Conservation (phyloP, 2,329 filamentous ascomycete species). For the Venturia asperata region DNA sequence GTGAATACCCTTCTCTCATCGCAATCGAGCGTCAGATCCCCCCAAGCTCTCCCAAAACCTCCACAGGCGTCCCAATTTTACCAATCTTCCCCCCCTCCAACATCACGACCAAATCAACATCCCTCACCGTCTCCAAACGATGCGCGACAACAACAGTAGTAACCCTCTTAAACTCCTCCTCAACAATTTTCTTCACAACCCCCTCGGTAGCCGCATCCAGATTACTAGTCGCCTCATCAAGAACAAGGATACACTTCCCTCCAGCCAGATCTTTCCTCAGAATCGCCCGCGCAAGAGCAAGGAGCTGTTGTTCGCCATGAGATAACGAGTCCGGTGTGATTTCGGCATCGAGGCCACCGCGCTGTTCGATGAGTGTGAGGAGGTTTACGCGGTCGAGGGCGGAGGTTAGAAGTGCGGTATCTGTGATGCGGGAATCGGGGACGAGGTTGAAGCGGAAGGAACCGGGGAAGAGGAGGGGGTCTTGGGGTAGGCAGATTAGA, state of each 20-base stretch:
- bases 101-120: conserved; percentile 23
- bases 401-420: not conserved
- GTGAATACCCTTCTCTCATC: too few relatives aligned
- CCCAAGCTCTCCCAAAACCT: not conserved
- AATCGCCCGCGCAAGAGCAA: conserved; percentile 15
- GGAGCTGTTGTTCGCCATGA: conserved; percentile 17
- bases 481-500: conserved; percentile 30
- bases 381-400: not conserved
- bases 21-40: too few relatives aligned
- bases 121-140: conserved; percentile 49
- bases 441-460: conserved; percentile 15
- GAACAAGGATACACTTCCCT: conserved; percentile 30
- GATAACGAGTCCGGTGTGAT: not conserved
- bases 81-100: not conserved
- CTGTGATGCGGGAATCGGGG: not conserved
- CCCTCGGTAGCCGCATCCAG: conserved; percentile 41
- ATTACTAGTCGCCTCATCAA: conserved; percentile 22
- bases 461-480: conserved; percentile 8
- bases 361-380: not conserved
- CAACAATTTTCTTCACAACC: conserved; percentile 41
- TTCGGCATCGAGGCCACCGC: not conserved
- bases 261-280: conserved; percentile 24
- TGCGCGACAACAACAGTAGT: conserved; percentile 56
- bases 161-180: conserved; percentile 45
- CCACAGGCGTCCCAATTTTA: conserved; percentile 8